phyloP scores from a whole-genome alignment of 768 basidiomycete species.

The Clitopilus hobsonii region DNA sequence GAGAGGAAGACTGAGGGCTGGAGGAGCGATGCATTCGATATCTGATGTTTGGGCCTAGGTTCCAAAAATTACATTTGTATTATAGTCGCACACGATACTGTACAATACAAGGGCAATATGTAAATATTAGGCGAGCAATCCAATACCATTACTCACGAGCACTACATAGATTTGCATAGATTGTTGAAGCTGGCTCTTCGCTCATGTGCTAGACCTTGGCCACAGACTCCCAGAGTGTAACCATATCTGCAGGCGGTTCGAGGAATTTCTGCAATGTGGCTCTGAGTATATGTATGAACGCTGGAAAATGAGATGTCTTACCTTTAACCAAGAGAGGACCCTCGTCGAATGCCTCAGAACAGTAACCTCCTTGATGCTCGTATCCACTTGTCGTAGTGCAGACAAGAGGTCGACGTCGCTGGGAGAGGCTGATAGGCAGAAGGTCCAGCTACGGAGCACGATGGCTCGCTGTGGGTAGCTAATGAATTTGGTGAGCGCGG shows the following conservation, averaged over 20 bases:
- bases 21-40: slow-evolving; percentile 47
- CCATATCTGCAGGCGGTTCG: background rate
- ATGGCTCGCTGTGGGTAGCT: background rate
- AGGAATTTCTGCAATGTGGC: background rate
- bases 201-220: too few relatives aligned
- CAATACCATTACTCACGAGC: too few relatives aligned
- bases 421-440: background rate
- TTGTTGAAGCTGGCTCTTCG: too few relatives aligned
- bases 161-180: too few relatives aligned
- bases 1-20: slow-evolving; percentile 39
- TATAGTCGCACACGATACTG: too few relatives aligned
- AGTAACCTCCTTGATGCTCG: background rate
- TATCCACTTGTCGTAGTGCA: background rate
- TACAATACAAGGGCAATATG: too few relatives aligned
- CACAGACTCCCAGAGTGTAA: background rate
- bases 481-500: background rate
- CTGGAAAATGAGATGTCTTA: background rate
- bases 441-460: background rate
- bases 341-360: background rate
- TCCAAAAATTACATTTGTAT: background rate
- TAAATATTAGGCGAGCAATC: too few relatives aligned
- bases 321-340: background rate
- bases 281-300: background rate
- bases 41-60: slow-evolving; percentile 3
- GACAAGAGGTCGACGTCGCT: background rate